Conservation (phyloP, 768 basidiomycete genomes). For the Boletus bicolor region DNA sequence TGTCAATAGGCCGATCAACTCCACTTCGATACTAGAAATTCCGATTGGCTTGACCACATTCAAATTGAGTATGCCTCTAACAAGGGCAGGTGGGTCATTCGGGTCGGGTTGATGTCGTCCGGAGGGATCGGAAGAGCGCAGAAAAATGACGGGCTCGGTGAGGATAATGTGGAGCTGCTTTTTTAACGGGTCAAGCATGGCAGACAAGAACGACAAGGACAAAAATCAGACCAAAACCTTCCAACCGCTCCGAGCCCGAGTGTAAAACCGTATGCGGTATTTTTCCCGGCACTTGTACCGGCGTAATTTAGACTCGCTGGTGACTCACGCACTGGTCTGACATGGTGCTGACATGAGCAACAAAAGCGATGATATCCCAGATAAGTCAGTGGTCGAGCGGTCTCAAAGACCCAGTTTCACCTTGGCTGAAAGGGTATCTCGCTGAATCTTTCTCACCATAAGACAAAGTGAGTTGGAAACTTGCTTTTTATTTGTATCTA, state of each 20-base stretch:
- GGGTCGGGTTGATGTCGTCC: conserved; percentile 33
- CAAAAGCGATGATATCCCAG: too few relatives aligned
- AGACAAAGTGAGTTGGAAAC: too few relatives aligned
- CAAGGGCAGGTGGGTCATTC: conserved; percentile 54
- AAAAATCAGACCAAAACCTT: background rate
- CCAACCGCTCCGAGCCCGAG: background rate
- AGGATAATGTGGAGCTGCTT: conserved; percentile 55
- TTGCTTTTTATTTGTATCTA: too few relatives aligned
- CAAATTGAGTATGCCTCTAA: conserved; percentile 65
- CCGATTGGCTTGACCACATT: conserved; percentile 72
- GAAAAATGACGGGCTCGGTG: conserved; percentile 73
- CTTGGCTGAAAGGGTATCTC: too few relatives aligned
- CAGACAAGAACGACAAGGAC: background rate
- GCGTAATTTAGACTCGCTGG: background rate
- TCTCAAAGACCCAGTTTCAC: too few relatives aligned
- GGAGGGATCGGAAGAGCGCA: conserved; percentile 52
- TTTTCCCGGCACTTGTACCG: background rate
- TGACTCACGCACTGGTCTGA: too few relatives aligned
- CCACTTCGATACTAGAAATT: conserved; percentile 82
- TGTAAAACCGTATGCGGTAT: background rate
- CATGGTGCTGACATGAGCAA: too few relatives aligned
- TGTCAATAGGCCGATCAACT: conserved; percentile 64
- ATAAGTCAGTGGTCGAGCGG: too few relatives aligned
- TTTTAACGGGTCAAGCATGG: conserved; percentile 28
- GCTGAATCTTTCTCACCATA: too few relatives aligned